Evolutionary conservation across 345 rosid genomes (phyloP).

Genomic region (Raphanus sativus): DNA sequence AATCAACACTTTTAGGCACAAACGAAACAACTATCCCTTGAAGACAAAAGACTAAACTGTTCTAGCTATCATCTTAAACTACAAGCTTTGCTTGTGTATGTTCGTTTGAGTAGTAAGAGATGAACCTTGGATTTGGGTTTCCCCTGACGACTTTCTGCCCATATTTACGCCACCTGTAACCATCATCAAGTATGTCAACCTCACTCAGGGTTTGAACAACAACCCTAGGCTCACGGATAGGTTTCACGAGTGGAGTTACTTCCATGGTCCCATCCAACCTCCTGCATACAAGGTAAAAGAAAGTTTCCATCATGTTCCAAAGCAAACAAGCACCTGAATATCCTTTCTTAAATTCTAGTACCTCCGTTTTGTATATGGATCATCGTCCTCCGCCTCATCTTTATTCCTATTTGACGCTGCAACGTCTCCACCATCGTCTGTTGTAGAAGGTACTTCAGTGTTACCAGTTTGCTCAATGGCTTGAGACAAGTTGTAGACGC

Average conservation of each 20-base stretch:
- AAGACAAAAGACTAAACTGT: neutral
- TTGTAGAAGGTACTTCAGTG: conserved; percentile 56
- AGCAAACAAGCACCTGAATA: conserved; percentile 10
- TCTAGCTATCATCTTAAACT: conserved; percentile 15
- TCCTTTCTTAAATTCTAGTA: conserved; percentile 33
- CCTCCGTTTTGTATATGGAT: conserved; percentile 84
- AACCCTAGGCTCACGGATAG: conserved; percentile 96
- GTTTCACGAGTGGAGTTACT: conserved; percentile 88
- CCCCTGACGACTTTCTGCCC: conserved; percentile 99
- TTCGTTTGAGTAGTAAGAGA: neutral
- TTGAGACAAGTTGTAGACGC: conserved; percentile 47
- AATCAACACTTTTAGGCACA: conserved; percentile 4
- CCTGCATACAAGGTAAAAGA: conserved; percentile 49
- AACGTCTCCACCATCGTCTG: conserved; percentile 59
- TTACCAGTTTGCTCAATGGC: conserved; percentile 53
- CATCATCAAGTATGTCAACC: conserved; percentile 97
- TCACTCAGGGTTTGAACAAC: conserved; percentile 98
- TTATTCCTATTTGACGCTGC: conserved; percentile 32
- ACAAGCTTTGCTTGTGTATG: neutral
- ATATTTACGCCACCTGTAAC: conserved; percentile 99
- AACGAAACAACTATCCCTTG: neutral
- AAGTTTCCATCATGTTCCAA: conserved; percentile 15
- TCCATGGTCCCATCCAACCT: conserved; percentile 79
- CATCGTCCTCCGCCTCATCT: conserved; percentile 74
- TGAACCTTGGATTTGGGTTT: conserved; percentile 95